Conservation (phyloP, 768 basidiomycete genomes). For the Naematelia aurantialba region DNA sequence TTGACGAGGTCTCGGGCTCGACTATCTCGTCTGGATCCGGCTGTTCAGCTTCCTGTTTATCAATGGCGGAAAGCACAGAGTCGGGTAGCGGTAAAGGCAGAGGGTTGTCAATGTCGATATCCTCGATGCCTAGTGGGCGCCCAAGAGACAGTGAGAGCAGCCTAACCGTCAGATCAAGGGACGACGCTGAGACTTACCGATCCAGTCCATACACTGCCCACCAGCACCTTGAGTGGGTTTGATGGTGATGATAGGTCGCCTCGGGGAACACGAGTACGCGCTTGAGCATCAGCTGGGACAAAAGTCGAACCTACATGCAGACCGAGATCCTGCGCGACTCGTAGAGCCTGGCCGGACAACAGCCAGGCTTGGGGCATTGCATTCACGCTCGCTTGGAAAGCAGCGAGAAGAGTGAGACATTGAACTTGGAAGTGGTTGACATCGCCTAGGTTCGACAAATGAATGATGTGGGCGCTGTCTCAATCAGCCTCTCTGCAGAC, state of each 20-base stretch:
- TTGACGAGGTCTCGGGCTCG: slow-evolving; percentile 57
- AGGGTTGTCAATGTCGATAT: slow-evolving; percentile 85
- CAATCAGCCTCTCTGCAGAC: neutral
- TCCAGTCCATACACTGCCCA: slow-evolving; percentile 85
- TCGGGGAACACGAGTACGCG: slow-evolving; percentile 73
- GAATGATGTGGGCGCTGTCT: slow-evolving; percentile 74
- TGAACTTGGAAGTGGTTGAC: slow-evolving; percentile 83
- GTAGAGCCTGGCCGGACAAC: slow-evolving; percentile 81
- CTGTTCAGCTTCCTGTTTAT: slow-evolving; percentile 53
- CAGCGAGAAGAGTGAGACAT: slow-evolving; percentile 77
- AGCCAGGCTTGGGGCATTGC: slow-evolving; percentile 93
- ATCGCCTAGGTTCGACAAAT: slow-evolving; percentile 84
- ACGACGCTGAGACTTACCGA: slow-evolving; percentile 9
- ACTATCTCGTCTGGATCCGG: slow-evolving; percentile 44
- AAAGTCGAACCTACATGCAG: slow-evolving; percentile 66
- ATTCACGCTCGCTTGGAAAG: slow-evolving; percentile 87
- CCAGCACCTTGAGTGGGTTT: slow-evolving; percentile 86
- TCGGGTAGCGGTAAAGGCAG: slow-evolving; percentile 79
- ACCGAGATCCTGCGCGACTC: slow-evolving; percentile 84
- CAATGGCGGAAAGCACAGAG: slow-evolving; percentile 64
- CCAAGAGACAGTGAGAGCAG: slow-evolving; percentile 89
- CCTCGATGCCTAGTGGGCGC: slow-evolving; percentile 80
- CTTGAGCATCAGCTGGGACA: slow-evolving; percentile 52
- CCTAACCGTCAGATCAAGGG: neutral
- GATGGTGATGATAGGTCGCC: slow-evolving; percentile 75